phyloP scores from a whole-genome alignment of 371 early-diverging fungal genomes.

The Polyrhizophydium stewartii region DNA sequence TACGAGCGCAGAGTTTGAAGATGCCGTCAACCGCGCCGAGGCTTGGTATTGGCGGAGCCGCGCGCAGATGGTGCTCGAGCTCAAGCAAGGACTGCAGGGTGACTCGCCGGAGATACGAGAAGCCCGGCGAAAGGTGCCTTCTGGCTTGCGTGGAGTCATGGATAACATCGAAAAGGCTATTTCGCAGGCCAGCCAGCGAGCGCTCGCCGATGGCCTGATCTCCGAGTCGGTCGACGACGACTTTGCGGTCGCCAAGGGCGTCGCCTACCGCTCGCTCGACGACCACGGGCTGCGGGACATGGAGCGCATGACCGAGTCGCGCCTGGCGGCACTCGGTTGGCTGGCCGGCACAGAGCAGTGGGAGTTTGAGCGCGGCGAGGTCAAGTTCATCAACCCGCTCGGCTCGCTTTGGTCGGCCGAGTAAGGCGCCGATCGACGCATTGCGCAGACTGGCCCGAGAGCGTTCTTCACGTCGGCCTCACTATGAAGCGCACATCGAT shows the following conservation, averaged over 20 bases:
- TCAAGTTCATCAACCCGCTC: slow-evolving; percentile 48
- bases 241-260: slow-evolving; percentile 37
- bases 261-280: slow-evolving; percentile 34
- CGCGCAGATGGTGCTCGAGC: slow-evolving; percentile 43
- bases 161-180: slow-evolving; percentile 39
- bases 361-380: slow-evolving; percentile 36
- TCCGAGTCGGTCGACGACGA: slow-evolving; percentile 26
- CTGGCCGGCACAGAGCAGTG: slow-evolving; percentile 35
- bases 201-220: slow-evolving; percentile 33
- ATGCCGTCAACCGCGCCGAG: slow-evolving; percentile 40
- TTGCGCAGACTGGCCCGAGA: too few species aligned
- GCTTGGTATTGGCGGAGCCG: slow-evolving; percentile 57
- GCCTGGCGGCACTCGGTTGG: slow-evolving; percentile 52
- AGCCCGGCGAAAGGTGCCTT: slow-evolving; percentile 30
- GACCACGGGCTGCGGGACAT: slow-evolving; percentile 33
- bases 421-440: too few species aligned
- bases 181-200: slow-evolving; percentile 34
- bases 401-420: slow-evolving; percentile 42
- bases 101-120: slow-evolving; percentile 9
- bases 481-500: too few species aligned
- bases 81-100: slow-evolving; percentile 16
- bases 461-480: too few species aligned
- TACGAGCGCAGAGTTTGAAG: slow-evolving; percentile 6
- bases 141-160: slow-evolving; percentile 32
- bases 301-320: slow-evolving; percentile 43